A percentile compares a stretch with the other conserved stretches of the same genome.
These are phyloP conservation scores for Panaeolus papilionaceus DNA, from an alignment of 768 basidiomycete species.

Conservation along the genomic window DNA sequence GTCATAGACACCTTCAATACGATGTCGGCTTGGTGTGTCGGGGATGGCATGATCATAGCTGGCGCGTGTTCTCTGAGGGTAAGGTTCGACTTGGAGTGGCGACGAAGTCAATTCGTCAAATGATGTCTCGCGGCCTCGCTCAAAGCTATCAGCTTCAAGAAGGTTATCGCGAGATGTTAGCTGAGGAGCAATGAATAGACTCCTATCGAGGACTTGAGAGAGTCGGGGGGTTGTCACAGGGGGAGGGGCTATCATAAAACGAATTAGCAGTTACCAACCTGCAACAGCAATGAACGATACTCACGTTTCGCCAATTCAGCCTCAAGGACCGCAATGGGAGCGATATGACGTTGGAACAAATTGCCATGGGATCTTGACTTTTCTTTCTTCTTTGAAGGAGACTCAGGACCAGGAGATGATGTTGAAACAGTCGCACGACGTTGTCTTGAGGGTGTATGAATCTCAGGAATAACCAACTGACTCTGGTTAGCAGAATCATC, in stretches of 20 bases:
- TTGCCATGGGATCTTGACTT: slow-evolving; percentile 73
- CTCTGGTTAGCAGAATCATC: slow-evolving; percentile 31
- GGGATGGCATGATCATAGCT: slow-evolving; percentile 42
- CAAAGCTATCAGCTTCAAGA: slow-evolving; percentile 34
- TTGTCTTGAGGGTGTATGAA: slow-evolving; percentile 50
- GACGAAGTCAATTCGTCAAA: slow-evolving; percentile 66
- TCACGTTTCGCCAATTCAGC: slow-evolving; percentile 69
- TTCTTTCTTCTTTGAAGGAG: slow-evolving; percentile 69
- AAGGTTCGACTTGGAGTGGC: slow-evolving; percentile 68
- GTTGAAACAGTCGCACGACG: slow-evolving; percentile 75
- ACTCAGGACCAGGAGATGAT: slow-evolving; percentile 57
- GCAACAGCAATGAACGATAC: slow-evolving; percentile 28
- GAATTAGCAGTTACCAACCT: slow-evolving; percentile 1
- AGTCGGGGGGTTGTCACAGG: slow-evolving; percentile 58
- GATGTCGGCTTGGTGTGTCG: slow-evolving; percentile 64
- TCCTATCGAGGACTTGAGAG: slow-evolving; percentile 72
- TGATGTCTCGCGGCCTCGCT: slow-evolving; percentile 38
- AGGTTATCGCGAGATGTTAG: slow-evolving; percentile 47
- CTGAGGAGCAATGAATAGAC: slow-evolving; percentile 67
- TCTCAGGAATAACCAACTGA: slow-evolving; percentile 39
- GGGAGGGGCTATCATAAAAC: slow-evolving; percentile 38
- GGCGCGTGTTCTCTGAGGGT: slow-evolving; percentile 53
- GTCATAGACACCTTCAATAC: slow-evolving; percentile 79
- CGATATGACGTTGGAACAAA: slow-evolving; percentile 67
- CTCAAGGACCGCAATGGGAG: slow-evolving; percentile 67